Conservation (phyloP, 2,329 filamentous ascomycete genomes). For the Fusarium acutatum region DNA sequence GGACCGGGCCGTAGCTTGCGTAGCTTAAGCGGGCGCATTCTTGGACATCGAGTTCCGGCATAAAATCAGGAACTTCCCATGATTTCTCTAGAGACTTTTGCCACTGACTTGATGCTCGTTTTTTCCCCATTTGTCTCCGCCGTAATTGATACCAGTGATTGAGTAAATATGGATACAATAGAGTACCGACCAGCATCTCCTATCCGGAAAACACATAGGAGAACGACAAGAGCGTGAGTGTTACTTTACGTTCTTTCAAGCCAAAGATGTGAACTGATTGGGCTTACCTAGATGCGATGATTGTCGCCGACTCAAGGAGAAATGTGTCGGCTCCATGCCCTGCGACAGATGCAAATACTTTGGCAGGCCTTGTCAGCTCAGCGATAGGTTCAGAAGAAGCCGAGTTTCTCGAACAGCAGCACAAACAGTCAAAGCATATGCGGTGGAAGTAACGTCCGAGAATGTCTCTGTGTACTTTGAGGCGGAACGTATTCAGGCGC, state of each 20-base stretch:
- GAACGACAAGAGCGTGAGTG: slow-evolving; percentile 4
- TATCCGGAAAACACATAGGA: slow-evolving; percentile 1
- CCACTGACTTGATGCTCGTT: not conserved
- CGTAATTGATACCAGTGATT: not conserved
- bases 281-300: slow-evolving; percentile 23
- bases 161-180: not conserved
- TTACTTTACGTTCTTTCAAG: too few species aligned
- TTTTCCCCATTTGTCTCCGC: too few species aligned
- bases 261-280: not conserved
- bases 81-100: not conserved
- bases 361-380: slow-evolving; percentile 20
- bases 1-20: slow-evolving; percentile 6
- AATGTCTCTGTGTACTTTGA: slow-evolving; percentile 18
- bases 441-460: not conserved
- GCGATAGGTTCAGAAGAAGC: slow-evolving; percentile 17
- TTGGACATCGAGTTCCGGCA: not conserved
- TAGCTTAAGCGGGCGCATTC: not conserved
- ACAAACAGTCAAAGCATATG: not conserved
- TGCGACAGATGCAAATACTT: slow-evolving; percentile 34
- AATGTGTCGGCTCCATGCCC: slow-evolving; percentile 24
- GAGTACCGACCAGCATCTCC: not conserved
- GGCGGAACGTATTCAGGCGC: slow-evolving; percentile 22
- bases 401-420: not conserved
- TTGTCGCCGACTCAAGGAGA: slow-evolving; percentile 35
- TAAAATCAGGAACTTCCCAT: not conserved